These are phyloP conservation scores for Neurospora sp. DNA, from an alignment of 495 filamentous ascomycete genomes.

Conservation along the genomic window DNA sequence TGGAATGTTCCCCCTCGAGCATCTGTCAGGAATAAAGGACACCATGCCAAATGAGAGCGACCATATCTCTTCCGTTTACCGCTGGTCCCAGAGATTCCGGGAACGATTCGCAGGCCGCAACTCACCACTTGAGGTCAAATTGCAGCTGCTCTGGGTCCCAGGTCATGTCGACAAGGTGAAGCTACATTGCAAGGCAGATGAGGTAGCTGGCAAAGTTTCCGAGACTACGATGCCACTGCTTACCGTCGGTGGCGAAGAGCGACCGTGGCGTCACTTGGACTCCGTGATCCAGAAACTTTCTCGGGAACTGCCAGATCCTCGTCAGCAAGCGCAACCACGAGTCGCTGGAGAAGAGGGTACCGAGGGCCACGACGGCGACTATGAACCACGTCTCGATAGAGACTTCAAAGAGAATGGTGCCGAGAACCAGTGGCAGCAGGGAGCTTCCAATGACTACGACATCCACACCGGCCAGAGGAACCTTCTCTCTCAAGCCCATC, in stretches of 20 bases:
- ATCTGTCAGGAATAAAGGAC: not conserved
- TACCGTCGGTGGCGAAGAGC: not conserved
- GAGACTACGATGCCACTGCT: not conserved
- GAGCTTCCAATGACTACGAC: no score
- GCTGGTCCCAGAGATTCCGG: not conserved
- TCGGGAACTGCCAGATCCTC: not conserved
- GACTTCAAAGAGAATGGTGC: no score
- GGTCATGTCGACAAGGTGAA: not conserved
- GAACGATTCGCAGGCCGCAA: not conserved
- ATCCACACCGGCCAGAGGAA: no score
- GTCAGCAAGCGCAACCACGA: no score
- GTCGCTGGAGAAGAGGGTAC: not conserved
- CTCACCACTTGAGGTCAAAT: not conserved
- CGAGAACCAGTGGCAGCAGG: no score
- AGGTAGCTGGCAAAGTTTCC: not conserved
- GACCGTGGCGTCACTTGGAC: no score
- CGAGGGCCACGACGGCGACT: not conserved
- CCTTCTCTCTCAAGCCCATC: no score
- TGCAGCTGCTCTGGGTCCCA: not conserved
- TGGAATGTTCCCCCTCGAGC: not conserved
- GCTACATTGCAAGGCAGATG: not conserved
- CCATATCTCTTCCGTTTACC: not conserved
- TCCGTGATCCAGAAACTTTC: not conserved
- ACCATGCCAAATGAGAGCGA: not conserved
- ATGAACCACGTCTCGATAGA: no score